These are phyloP conservation scores for Leccinum incarnatum DNA, from an alignment of 768 basidiomycete species.

Conservation along the genomic window DNA sequence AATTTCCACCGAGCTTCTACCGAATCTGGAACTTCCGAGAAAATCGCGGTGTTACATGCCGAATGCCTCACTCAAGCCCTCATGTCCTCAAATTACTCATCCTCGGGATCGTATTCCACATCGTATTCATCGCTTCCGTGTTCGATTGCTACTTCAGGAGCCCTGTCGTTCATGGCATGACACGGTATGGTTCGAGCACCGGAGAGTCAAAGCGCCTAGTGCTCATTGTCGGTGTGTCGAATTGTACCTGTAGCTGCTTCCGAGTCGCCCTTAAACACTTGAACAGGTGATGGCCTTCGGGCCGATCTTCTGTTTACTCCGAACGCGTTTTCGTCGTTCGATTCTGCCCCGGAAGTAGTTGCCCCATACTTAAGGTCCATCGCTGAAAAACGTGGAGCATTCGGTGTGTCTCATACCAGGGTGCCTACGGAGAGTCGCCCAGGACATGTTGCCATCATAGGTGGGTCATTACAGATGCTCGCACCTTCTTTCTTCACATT, in stretches of 20 bases:
- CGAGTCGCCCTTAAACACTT: neutral
- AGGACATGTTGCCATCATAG: slow-evolving; percentile 87
- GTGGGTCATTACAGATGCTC: slow-evolving; percentile 31
- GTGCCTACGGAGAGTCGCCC: slow-evolving; percentile 89
- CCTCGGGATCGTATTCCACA: slow-evolving; percentile 72
- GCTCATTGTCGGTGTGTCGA: slow-evolving; percentile 66
- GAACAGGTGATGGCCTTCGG: slow-evolving; percentile 74
- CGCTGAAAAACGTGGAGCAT: slow-evolving; percentile 64
- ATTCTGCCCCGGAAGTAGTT: slow-evolving; percentile 54
- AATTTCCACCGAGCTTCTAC: neutral
- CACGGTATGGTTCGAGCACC: slow-evolving; percentile 42
- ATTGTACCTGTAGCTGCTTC: neutral
- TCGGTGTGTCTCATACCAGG: slow-evolving; percentile 80
- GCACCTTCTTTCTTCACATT: slow-evolving; percentile 5
- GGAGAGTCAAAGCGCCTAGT: slow-evolving; percentile 71
- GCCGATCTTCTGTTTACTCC: slow-evolving; percentile 74
- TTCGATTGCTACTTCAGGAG: slow-evolving; percentile 91
- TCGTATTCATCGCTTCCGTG: slow-evolving; percentile 65
- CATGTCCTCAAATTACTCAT: slow-evolving; percentile 45
- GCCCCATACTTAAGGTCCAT: slow-evolving; percentile 77
- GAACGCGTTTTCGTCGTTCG: slow-evolving; percentile 52
- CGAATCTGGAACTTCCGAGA: neutral
- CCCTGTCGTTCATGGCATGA: slow-evolving; percentile 79
- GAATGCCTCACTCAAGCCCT: slow-evolving; percentile 15
- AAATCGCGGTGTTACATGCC: slow-evolving; percentile 2